Percentiles rank a stretch among this genome's conserved stretches.
phyloP scores from a whole-genome alignment of 2,329 filamentous ascomycete species.

The Lachnellula hyalina region DNA sequence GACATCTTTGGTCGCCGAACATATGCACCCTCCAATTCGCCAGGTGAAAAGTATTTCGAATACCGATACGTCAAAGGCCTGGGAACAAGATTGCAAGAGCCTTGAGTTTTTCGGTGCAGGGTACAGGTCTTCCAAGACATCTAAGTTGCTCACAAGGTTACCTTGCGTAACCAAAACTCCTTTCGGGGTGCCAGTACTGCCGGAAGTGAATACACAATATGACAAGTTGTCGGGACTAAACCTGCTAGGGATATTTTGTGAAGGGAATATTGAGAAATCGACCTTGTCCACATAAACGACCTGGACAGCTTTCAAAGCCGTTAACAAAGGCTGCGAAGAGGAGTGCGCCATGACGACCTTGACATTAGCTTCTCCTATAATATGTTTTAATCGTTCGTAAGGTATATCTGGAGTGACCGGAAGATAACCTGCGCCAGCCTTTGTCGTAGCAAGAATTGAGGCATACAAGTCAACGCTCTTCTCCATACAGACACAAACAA shows the following conservation, averaged over 20 bases:
- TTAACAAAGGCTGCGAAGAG: slow-evolving; percentile 26
- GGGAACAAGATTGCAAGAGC: slow-evolving; percentile 78
- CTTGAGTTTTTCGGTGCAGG: slow-evolving; percentile 44
- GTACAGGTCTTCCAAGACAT: slow-evolving; percentile 60
- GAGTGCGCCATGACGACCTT: slow-evolving; percentile 38
- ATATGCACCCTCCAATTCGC: slow-evolving; percentile 72
- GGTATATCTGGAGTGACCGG: slow-evolving; percentile 73
- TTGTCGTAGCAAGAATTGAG: slow-evolving; percentile 67
- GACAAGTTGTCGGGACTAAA: slow-evolving; percentile 40
- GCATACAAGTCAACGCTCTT: slow-evolving; percentile 71
- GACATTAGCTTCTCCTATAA: slow-evolving; percentile 56
- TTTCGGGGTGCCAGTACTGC: slow-evolving; percentile 72
- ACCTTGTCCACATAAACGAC: slow-evolving; percentile 29
- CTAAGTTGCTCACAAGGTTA: slow-evolving; percentile 73
- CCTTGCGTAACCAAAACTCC: slow-evolving; percentile 72
- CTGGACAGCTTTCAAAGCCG: slow-evolving; percentile 13
- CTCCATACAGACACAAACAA: slow-evolving; percentile 72
- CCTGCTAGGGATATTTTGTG: slow-evolving; percentile 14
- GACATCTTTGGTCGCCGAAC: slow-evolving; percentile 66
- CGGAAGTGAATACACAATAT: slow-evolving; percentile 79
- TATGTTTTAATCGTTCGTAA: slow-evolving; percentile 50
- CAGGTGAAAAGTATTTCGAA: slow-evolving; percentile 89
- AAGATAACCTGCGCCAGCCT: slow-evolving; percentile 73
- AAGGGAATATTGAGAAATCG: slow-evolving; percentile 16
- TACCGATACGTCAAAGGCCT: slow-evolving; percentile 81